A percentile compares a stretch with the other conserved stretches of the same genome.
Conservation (phyloP, 208 protist species). For the Trypanosoma melophagium region DNA sequence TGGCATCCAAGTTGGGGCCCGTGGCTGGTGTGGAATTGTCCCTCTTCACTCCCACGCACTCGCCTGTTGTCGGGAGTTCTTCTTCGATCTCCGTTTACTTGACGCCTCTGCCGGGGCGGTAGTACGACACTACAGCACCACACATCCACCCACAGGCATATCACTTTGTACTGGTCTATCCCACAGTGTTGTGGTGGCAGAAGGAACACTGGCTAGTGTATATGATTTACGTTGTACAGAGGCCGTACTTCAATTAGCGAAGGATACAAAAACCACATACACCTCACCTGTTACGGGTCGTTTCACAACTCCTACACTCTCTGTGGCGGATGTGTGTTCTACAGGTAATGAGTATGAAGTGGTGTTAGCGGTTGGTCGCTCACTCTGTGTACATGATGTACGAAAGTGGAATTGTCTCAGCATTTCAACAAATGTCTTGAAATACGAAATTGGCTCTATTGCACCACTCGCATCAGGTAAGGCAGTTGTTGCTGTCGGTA, state of each 20-base stretch:
- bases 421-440: conserved; percentile 69
- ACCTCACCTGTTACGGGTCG: conserved; percentile 44
- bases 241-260: conserved; percentile 36
- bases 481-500: conserved; percentile 62
- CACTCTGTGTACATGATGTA: conserved; percentile 71
- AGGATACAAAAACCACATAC: conserved; percentile 1
- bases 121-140: conserved; percentile 63
- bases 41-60: conserved; percentile 18
- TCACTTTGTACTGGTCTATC: conserved; percentile 29
- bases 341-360: conserved; percentile 66
- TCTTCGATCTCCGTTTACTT: conserved; percentile 65
- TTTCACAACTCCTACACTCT: conserved; percentile 49
- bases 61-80: conserved; percentile 57
- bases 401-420: conserved; percentile 72
- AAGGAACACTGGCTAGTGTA: conserved; percentile 69
- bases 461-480: conserved; percentile 45
- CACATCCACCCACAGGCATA: conserved; percentile 65
- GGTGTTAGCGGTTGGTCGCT: conserved; percentile 57
- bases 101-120: conserved; percentile 39
- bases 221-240: conserved; percentile 69
- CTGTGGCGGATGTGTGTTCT: conserved; percentile 52
- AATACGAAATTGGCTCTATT: conserved; percentile 69
- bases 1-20: conserved; percentile 21
- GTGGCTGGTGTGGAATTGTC: conserved; percentile 56
- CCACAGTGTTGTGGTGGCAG: conserved; percentile 50